A percentile compares a stretch with the other conserved stretches of the same genome.
Conservation (phyloP, 257 asterid species). For the Solanum chiquidenum region DNA sequence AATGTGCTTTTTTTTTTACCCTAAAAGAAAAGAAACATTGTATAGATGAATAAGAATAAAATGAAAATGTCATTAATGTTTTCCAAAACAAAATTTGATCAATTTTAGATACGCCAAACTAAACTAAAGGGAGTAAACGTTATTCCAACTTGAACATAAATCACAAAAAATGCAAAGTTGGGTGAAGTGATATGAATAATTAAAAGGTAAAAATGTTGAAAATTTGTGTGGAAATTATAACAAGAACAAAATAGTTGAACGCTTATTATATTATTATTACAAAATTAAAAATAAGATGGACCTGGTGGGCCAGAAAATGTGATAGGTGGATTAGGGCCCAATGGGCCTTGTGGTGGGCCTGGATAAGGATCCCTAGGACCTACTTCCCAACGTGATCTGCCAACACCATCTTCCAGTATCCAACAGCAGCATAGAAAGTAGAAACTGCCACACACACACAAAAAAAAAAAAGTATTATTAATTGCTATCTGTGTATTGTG, state of each 20-base stretch:
- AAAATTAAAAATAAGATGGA: neutral
- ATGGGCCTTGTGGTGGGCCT: neutral
- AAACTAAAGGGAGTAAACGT: no score
- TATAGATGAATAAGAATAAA: no score
- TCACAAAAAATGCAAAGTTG: no score
- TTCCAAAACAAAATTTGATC: no score
- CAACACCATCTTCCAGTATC: slow-evolving; percentile 29
- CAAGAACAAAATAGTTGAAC: neutral
- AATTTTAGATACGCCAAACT: no score
- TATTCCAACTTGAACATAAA: no score
- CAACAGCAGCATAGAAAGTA: slow-evolving; percentile 48
- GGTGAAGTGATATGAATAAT: no score
- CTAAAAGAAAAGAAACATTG: no score
- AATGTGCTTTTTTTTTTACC: no score
- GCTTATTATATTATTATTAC: no score
- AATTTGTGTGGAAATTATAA: neutral
- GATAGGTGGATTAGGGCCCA: neutral
- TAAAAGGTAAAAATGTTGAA: no score
- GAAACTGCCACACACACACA: slow-evolving; percentile 23
- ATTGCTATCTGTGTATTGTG: neutral
- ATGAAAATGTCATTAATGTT: no score
- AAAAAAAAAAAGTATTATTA: neutral
- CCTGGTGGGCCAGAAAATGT: slow-evolving; percentile 17
- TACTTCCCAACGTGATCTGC: slow-evolving; percentile 7
- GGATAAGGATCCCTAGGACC: neutral